Base-by-base conservation (phyloP, 306 rosid species). In the Dryas alaskensis region DNA sequence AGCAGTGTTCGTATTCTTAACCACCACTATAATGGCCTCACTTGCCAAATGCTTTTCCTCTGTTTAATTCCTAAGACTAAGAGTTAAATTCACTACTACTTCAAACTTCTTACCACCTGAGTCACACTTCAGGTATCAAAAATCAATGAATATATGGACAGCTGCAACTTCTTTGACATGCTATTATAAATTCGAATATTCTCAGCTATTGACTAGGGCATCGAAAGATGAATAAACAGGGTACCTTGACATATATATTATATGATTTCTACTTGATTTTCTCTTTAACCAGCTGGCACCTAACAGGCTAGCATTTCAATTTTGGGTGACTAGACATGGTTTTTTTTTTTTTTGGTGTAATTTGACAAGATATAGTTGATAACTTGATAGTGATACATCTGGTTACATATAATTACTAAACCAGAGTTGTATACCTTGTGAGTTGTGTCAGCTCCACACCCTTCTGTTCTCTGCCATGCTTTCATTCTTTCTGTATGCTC, bases 401-500 rank as follows among this genome's bases (percentile, higher is more conserved):
- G 37, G 60, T 17, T n/a, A 17, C 12, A 8, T 50, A 13, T 12
- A 11, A 50, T 13, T 50, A 12, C 37, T 31, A 31, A 31, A 31
- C n/a, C 60, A 45, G 48, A 45, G 6, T 8, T 45, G 8, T 4
- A 45, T 8, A 5, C n/a, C n/a, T 46, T 37, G 22, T 22, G 22
- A 22, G 22, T 51, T 16, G 39, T 5, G 16, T 52, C 60, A 14
- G 72, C 72, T 13, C 4, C 2, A 22, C 43, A 67, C 44, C 55
- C 55, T 66, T 65, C 49, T 31, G 65, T 44, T 65, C n/a, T 45
- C 43, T 19, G 22, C 10, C 70, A 6, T 46, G 17, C 45, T 69
- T 71, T 58, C 57, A 70, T 64, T 65, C 74, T 62, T 73, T 57
- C 65, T 80, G 65, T 76, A 48, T 64, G 74, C 62, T 73, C 60